These are phyloP conservation scores for Cystobasidium sp. DNA, from an alignment of 1,284 basidiomycete genomes.

Conservation along the genomic window DNA sequence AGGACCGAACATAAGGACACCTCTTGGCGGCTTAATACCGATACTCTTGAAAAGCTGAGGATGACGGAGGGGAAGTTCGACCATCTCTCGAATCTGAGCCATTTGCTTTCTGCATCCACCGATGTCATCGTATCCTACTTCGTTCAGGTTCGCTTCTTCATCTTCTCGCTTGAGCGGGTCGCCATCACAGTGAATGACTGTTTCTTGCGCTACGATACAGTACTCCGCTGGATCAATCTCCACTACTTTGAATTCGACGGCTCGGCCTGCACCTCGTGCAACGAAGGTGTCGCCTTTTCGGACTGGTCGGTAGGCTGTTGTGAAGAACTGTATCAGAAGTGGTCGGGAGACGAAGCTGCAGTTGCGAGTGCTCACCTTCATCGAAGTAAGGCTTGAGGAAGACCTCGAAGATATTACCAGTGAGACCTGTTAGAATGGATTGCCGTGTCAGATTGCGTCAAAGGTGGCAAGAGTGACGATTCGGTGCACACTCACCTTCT, in stretches of 20 bases:
- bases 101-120: slow-evolving; percentile 99
- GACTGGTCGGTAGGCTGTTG: slow-evolving; percentile 80
- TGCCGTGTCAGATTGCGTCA: not conserved
- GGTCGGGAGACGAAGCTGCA: slow-evolving; percentile 7
- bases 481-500: slow-evolving; percentile 66
- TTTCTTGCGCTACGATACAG: slow-evolving; percentile 96
- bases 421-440: slow-evolving; percentile 63
- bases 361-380: slow-evolving; percentile 66
- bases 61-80: slow-evolving; percentile 95
- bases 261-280: slow-evolving; percentile 94
- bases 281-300: slow-evolving; percentile 98
- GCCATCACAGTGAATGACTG: slow-evolving; percentile 96
- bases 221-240: slow-evolving; percentile 81
- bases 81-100: slow-evolving; percentile 98
- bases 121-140: slow-evolving; percentile 99
- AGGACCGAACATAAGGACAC: slow-evolving; percentile 94
- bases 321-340: not conserved
- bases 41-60: slow-evolving; percentile 99
- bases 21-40: slow-evolving; percentile 98
- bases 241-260: slow-evolving; percentile 98
- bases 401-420: slow-evolving; percentile 98
- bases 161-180: slow-evolving; percentile 99
- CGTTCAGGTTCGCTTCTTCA: slow-evolving; percentile 93
- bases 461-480: slow-evolving; percentile 10
- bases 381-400: slow-evolving; percentile 99